Evolutionary conservation across 768 basidiomycete genomes (phyloP).

Genomic region (Coprinopsis marcescibilis): DNA sequence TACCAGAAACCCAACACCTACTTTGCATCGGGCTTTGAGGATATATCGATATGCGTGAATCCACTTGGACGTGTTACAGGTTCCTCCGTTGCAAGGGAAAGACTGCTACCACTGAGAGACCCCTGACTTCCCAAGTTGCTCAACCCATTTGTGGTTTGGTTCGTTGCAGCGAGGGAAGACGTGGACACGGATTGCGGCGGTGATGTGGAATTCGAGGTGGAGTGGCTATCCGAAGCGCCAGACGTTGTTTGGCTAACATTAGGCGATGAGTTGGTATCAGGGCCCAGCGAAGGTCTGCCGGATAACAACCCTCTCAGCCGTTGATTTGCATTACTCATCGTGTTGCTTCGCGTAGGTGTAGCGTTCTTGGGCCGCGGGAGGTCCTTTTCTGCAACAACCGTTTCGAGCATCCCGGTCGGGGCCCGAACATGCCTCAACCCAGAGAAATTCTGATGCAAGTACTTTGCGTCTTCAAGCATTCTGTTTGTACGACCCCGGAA

Average conservation of each 20-base stretch:
- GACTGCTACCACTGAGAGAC: conserved; percentile 10
- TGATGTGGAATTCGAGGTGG: neutral
- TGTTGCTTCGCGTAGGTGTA: conserved; percentile 29
- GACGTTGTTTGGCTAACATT: conserved; percentile 22
- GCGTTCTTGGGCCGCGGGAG: conserved; percentile 33
- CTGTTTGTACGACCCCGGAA: conserved; percentile 32
- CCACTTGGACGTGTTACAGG: neutral
- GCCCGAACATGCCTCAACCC: conserved; percentile 67
- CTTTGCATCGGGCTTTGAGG: neutral
- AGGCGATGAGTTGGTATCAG: no score
- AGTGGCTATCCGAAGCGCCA: conserved; percentile 10
- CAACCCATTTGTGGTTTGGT: conserved; percentile 13
- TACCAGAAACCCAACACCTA: no score
- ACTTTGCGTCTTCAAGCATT: conserved; percentile 73
- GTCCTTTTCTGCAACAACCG: conserved; percentile 78
- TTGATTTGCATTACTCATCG: conserved; percentile 41
- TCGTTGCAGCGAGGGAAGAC: conserved; percentile 9
- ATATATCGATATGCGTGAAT: conserved; percentile 8
- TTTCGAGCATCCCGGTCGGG: conserved; percentile 77
- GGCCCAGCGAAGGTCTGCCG: conserved; percentile 25
- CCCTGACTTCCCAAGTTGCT: conserved; percentile 4
- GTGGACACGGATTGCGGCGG: conserved; percentile 3
- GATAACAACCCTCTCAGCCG: conserved; percentile 42
- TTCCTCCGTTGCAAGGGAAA: conserved; percentile 5
- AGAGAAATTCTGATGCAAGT: conserved; percentile 70